Base-by-base conservation (phyloP, 2,329 filamentous ascomycete species). In the Eurotiales sp. region DNA sequence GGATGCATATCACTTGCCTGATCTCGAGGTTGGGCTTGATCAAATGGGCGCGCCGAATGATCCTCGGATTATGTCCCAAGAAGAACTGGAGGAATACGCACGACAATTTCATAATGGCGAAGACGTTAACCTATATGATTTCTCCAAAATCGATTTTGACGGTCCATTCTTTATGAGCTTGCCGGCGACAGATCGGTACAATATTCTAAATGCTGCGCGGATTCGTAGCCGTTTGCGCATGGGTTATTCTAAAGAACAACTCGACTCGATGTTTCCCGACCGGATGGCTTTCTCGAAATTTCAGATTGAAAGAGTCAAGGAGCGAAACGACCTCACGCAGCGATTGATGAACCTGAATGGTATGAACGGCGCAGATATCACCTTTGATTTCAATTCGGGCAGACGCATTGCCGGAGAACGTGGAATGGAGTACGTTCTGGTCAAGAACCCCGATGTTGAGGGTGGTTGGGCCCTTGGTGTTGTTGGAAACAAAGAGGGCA, bases 71-170 rank as follows among this genome's bases (percentile, higher is more conserved):
- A 97, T 99, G 93, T 95, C 87, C 48, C 81, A 95, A 21, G 90
- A 95, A 63, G 92, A 99, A 65, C 73, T 99, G 53, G 90, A 97
- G 70, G 86, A 92, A 58, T 99, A 99, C 66, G 92, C 95, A 3
- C 79, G 86, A 46, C 91, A 97, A 57, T 97, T 97, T 62, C 83
- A 96, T 62, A 84, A 83, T 55, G 93, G 93, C 50, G 90, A 97
- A 69, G 92, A 97, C 66, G 87, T 97, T 50, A 77, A 76, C 58
- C 71, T 91, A 4, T 97, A 97, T 70, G 92, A 97, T 71, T 99
- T 99, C 65, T 95, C 88, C 64, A 97, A 97, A 71, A 99, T 99
- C 61, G 93, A 99, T 65, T 99, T 97, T 62, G 88, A 97, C 58
- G 89, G 91, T 58, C 84, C 92, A 11, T 99, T 99, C 71, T 99